phyloP scores from a whole-genome alignment of 2,329 filamentous ascomycete genomes.

The Rhinocladiella similis region DNA sequence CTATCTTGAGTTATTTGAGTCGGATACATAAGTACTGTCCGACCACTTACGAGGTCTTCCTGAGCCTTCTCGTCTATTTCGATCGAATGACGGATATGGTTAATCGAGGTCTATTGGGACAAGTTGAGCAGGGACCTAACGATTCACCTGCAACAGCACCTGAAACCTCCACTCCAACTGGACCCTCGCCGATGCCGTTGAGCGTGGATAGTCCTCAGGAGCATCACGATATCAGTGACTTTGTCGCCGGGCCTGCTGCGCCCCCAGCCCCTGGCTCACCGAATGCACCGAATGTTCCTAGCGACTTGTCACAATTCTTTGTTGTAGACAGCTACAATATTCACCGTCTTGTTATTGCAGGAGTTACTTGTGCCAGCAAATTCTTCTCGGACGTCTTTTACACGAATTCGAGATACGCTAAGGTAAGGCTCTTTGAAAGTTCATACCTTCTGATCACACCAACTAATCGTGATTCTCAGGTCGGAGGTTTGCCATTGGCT shows the following conservation, averaged over 20 bases:
- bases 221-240: slow-evolving; percentile 19
- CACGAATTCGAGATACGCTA: slow-evolving; percentile 97
- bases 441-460: slow-evolving; percentile 1
- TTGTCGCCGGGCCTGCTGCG: background rate
- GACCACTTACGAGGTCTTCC: slow-evolving; percentile 95
- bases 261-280: slow-evolving; percentile 1
- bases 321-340: slow-evolving; percentile 99
- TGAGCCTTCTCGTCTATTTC: slow-evolving; percentile 94
- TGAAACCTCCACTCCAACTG: slow-evolving; percentile 22
- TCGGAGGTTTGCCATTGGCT: slow-evolving; percentile 85
- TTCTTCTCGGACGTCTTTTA: slow-evolving; percentile 99
- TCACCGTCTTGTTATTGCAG: slow-evolving; percentile 91
- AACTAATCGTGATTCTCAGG: slow-evolving; percentile 55
- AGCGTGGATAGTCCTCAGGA: slow-evolving; percentile 24
- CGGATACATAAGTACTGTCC: slow-evolving; percentile 99
- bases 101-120: slow-evolving; percentile 75
- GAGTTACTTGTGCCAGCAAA: slow-evolving; percentile 97
- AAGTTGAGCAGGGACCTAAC: slow-evolving; percentile 40
- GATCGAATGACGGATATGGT: slow-evolving; percentile 98
- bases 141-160: slow-evolving; percentile 24
- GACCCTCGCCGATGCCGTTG: slow-evolving; percentile 21
- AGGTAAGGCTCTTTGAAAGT: slow-evolving; percentile 61
- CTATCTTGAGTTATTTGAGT: slow-evolving; percentile 90
- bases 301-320: slow-evolving; percentile 65
- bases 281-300: slow-evolving; percentile 3